Evolutionary conservation across 495 filamentous ascomycete genomes (phyloP).

Genomic region (Astrothelium macrocarpum): DNA sequence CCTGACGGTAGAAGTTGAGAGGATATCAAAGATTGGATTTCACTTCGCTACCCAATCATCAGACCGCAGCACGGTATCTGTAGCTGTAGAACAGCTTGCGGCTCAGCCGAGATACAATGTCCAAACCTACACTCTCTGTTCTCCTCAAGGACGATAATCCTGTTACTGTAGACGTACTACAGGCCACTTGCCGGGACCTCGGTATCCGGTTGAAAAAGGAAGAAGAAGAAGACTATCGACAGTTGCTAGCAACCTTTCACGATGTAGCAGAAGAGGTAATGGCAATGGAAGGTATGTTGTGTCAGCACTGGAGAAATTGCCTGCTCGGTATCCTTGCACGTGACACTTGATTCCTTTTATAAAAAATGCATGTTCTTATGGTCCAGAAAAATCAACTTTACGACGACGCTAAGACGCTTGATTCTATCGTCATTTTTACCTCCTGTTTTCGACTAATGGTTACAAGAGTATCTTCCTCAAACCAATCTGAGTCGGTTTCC

Average conservation of each 20-base stretch:
- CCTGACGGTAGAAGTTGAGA: too few species aligned
- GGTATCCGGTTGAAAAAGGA: constrained; percentile 21
- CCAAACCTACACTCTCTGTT: constrained; percentile 10
- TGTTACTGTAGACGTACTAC: constrained; percentile 18
- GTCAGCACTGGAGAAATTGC: background rate
- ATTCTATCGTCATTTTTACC: too few species aligned
- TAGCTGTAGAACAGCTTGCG: background rate
- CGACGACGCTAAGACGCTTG: too few species aligned
- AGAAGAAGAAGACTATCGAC: constrained; percentile 27
- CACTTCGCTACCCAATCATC: too few species aligned
- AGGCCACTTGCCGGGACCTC: constrained; percentile 15
- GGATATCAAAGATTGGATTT: too few species aligned
- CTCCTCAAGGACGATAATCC: constrained; percentile 16
- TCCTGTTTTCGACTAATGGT: background rate
- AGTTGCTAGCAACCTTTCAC: constrained; percentile 26
- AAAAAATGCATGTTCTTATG: too few species aligned
- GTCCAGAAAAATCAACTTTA: background rate
- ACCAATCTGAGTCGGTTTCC: constrained; percentile 22
- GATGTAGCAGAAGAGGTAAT: constrained; percentile 26
- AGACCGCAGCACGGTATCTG: too few species aligned
- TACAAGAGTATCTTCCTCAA: constrained; percentile 20
- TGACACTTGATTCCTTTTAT: too few species aligned
- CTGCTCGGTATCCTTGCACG: too few species aligned
- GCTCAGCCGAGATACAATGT: background rate
- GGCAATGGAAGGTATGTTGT: constrained; percentile 15